Evolutionary conservation across 2,329 filamentous ascomycete species (phyloP).

Genomic region (Polytolypa hystricis): DNA sequence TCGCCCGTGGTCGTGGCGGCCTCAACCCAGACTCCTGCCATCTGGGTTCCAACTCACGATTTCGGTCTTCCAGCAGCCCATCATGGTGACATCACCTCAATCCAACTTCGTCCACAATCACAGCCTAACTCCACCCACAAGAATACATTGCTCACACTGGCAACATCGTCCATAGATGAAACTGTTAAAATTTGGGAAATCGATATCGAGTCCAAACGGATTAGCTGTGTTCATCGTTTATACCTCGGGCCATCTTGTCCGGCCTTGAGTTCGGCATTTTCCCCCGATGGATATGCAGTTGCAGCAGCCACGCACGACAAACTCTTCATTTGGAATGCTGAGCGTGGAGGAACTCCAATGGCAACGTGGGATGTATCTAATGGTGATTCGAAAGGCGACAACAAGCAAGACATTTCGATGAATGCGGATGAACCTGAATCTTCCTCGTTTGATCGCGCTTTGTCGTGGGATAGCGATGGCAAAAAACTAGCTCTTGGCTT

Average conservation of each 20-base stretch:
- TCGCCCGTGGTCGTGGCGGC: constrained; percentile 29
- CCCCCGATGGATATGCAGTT: constrained; percentile 37
- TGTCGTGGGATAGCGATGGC: constrained; percentile 45
- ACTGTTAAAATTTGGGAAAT: constrained; percentile 36
- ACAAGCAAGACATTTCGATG: constrained; percentile 24
- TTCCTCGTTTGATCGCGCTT: constrained; percentile 25
- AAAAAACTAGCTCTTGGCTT: constrained; percentile 42
- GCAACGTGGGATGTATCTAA: constrained; percentile 28
- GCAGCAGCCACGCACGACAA: constrained; percentile 34
- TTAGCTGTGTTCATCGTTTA: constrained; percentile 27
- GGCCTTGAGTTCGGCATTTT: constrained; percentile 33
- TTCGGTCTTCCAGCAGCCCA: constrained; percentile 29
- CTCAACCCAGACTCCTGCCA: constrained; percentile 24
- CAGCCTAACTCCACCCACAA: constrained; percentile 15
- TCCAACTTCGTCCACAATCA: constrained; percentile 30
- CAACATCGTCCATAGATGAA: constrained; percentile 35
- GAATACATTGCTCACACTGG: constrained; percentile 25
- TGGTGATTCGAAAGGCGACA: constrained; percentile 18
- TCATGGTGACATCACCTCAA: constrained; percentile 32
- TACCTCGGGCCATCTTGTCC: constrained; percentile 26
- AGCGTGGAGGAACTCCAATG: constrained; percentile 33
- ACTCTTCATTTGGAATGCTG: constrained; percentile 37
- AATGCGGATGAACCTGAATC: constrained; percentile 27
- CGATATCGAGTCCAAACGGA: constrained; percentile 26
- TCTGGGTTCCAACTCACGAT: constrained; percentile 38